Conservation (phyloP, 257 asterid species). For the Solanum gracilifrons region DNA sequence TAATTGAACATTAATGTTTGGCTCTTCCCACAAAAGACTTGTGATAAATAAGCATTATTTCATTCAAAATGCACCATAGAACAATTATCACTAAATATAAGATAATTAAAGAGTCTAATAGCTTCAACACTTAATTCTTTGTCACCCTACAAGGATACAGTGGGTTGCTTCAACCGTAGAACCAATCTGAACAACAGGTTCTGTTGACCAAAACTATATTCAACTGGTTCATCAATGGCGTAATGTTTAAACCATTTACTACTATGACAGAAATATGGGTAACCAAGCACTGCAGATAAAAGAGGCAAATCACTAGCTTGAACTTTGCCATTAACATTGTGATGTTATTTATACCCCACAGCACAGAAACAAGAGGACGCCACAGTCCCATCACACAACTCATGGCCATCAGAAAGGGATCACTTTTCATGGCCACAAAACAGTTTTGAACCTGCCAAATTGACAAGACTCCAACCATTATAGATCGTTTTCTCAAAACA, state of each 20-base stretch:
- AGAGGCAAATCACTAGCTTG: not conserved
- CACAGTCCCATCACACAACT: conserved; percentile 38
- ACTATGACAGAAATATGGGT: not conserved
- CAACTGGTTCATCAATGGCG: not conserved
- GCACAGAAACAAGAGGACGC: conserved; percentile 23
- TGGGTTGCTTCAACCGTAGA: not conserved
- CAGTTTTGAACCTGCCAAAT: conserved; percentile 19
- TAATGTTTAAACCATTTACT: not conserved
- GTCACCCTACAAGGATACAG: not conserved
- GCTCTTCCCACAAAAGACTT: not conserved
- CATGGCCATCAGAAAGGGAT: conserved; percentile 16
- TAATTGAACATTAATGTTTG: not conserved
- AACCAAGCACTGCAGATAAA: not conserved
- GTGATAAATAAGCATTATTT: not conserved
- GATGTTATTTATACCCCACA: conserved; percentile 2
- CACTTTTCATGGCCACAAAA: conserved; percentile 22
- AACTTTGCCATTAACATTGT: conserved; percentile 1
- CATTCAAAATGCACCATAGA: not conserved
- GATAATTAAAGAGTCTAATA: not conserved
- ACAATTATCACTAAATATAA: not conserved
- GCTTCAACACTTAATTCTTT: not conserved
- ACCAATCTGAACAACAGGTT: not conserved
- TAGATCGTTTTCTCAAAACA: conserved; percentile 32
- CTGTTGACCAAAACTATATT: not conserved
- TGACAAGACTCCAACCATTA: conserved; percentile 16